A percentile compares a stretch with the other conserved stretches of the same genome.
phyloP scores from a whole-genome alignment of 768 basidiomycete species.

The Mycena kentingensis region DNA sequence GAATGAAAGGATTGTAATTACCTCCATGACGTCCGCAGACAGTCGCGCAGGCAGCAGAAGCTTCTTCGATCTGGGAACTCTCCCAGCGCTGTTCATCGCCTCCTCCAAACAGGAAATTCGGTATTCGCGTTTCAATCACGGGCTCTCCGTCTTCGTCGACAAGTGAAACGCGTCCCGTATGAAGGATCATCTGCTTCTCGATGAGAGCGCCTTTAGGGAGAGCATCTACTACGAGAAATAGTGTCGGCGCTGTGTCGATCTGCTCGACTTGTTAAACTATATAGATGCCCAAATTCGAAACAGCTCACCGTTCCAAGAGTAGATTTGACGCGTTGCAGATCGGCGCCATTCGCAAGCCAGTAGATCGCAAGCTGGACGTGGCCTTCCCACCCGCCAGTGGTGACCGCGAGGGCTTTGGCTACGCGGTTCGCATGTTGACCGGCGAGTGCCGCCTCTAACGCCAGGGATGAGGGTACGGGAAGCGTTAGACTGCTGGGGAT shows the following conservation, averaged over 20 bases:
- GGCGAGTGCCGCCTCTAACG: conserved; percentile 69
- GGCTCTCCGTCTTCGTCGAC: conserved; percentile 50
- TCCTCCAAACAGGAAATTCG: conserved; percentile 36
- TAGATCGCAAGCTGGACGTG: conserved; percentile 66
- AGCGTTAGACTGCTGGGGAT: conserved; percentile 73
- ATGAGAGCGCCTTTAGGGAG: conserved; percentile 73
- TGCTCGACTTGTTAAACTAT: conserved; percentile 19
- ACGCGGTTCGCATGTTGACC: conserved; percentile 82
- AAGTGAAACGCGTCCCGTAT: conserved; percentile 61
- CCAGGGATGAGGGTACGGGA: conserved; percentile 58
- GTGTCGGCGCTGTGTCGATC: conserved; percentile 35
- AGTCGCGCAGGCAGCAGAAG: conserved; percentile 42
- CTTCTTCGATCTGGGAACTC: conserved; percentile 46
- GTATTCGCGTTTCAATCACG: conserved; percentile 34
- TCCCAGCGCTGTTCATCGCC: conserved; percentile 50
- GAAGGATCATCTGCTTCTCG: conserved; percentile 76
- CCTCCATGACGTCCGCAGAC: conserved; percentile 46
- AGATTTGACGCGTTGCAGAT: conserved; percentile 43
- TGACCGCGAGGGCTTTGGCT: conserved; percentile 55
- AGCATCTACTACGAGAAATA: conserved; percentile 63
- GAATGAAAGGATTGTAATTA: too few relatives aligned
- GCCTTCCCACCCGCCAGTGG: conserved; percentile 60
- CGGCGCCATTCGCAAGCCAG: conserved; percentile 57
- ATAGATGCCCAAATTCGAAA: not conserved
- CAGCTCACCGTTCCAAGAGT: conserved; percentile 37